phyloP scores from a whole-genome alignment of 2,329 filamentous ascomycete species.

The Proliferodiscus dingleyae region DNA sequence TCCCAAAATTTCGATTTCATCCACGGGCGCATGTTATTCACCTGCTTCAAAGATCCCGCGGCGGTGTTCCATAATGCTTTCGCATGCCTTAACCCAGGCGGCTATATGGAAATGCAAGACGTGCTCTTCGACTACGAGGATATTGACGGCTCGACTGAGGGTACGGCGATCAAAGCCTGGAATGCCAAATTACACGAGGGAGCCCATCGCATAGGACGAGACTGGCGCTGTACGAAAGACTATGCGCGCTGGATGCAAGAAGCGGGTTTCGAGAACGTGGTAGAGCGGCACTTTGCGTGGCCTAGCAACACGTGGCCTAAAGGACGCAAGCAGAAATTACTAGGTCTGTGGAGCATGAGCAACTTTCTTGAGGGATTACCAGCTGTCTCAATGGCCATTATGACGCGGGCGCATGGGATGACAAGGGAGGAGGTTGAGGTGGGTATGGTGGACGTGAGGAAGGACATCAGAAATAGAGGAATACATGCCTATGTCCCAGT shows the following conservation, averaged over 20 bases:
- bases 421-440: slow-evolving; percentile 34
- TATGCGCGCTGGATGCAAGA: slow-evolving; percentile 38
- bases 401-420: slow-evolving; percentile 37
- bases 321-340: slow-evolving; percentile 45
- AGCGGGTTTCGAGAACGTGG: slow-evolving; percentile 50
- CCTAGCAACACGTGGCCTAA: slow-evolving; percentile 49
- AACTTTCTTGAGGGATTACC: slow-evolving; percentile 21
- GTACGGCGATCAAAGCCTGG: slow-evolving; percentile 15
- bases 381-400: slow-evolving; percentile 30
- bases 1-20: slow-evolving; percentile 12
- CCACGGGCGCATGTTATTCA: slow-evolving; percentile 11
- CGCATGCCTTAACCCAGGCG: slow-evolving; percentile 35
- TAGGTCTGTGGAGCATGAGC: slow-evolving; percentile 34
- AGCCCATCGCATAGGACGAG: slow-evolving; percentile 12
- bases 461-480: slow-evolving; percentile 33
- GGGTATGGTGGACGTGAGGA: slow-evolving; percentile 35
- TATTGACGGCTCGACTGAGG: slow-evolving; percentile 6
- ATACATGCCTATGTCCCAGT: slow-evolving; percentile 34
- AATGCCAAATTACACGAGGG: slow-evolving; percentile 15
- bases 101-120: slow-evolving; percentile 38
- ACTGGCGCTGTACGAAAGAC: slow-evolving; percentile 31
- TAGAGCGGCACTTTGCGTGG: slow-evolving; percentile 43
- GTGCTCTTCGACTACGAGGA: slow-evolving; percentile 2
- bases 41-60: slow-evolving; percentile 6
- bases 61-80: slow-evolving; percentile 3